Base-by-base conservation (phyloP, 177 flowering plant genomes). In the Telopea speciosissima region DNA sequence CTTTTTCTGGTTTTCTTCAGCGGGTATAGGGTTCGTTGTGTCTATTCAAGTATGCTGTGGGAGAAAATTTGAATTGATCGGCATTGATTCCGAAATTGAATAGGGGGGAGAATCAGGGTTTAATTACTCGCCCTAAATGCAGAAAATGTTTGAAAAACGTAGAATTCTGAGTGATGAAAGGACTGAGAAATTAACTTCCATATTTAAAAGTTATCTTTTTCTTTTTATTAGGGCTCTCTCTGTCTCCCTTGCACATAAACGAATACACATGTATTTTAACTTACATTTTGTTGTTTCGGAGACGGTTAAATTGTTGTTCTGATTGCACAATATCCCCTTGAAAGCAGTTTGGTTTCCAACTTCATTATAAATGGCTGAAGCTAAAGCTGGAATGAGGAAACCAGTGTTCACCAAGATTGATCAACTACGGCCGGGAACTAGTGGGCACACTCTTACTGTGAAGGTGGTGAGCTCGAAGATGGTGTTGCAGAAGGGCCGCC, bases 331-430 rank as follows among this genome's bases (percentile, higher is more conserved):
- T 17, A 24, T 17, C 54, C 12, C 28, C 28, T 2, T 26, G 26
- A 68, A 54, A 14, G 23, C 24, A 44, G 31, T 10, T 21, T 24
- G 17, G 54, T 66, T 44, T n/a, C 61, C 4, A 49, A 58, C 63
- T 70, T 42, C 24, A 33, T 2, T 36, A 54, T 61, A 66, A 75
- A 90, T 90, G 97, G 90, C 92, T 25, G 92, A 88, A 54, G 74
- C 88, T 59, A 89, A 86, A 72, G 66, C 86, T 7, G 84, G 78
- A 26, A 80, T 82, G 92, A 91, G 92, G 85, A 86, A 90, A 68
- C 94, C 97, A 40, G 88, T 84, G 4, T 89, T 91, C 68, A 81
- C 86, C 36, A 88, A 89, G 86, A 86, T 88, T 45, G 91, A 88
- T 31, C 89, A 90, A 77, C 88, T 91, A 24, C 84, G 90, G 24